phyloP scores from a whole-genome alignment of 2,329 filamentous ascomycete genomes.

The Aspergillus pseudotamarii region DNA sequence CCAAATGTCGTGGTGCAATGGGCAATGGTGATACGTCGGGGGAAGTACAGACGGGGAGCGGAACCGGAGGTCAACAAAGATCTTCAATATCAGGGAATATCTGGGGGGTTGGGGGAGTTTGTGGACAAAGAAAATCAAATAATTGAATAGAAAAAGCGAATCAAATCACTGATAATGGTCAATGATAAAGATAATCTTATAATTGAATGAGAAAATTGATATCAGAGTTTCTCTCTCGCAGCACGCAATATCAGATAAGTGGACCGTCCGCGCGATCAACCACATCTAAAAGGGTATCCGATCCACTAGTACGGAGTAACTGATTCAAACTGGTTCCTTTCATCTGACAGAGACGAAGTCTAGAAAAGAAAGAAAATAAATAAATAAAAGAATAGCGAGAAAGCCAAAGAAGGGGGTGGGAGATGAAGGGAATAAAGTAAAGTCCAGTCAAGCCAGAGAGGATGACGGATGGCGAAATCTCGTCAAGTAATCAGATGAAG shows the following conservation, averaged over 20 bases:
- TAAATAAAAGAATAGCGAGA: background rate
- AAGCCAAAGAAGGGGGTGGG: background rate
- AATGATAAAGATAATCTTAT: slow-evolving; percentile 6
- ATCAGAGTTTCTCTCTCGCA: slow-evolving; percentile 2
- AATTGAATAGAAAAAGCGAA: background rate
- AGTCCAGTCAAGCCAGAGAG: background rate
- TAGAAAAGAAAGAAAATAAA: background rate
- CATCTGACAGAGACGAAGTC: background rate
- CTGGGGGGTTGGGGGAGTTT: background rate
- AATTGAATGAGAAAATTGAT: slow-evolving; percentile 3
- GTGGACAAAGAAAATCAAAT: background rate
- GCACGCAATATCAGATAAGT: slow-evolving; percentile 4
- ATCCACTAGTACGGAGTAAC: background rate
- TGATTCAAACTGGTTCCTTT: no score
- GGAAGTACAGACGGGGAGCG: slow-evolving; percentile 21
- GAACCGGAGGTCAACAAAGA: slow-evolving; percentile 19
- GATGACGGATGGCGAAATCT: background rate
- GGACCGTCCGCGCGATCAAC: slow-evolving; percentile 2
- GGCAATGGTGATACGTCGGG: slow-evolving; percentile 10
- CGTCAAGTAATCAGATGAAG: slow-evolving; percentile 12
- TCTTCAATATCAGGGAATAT: background rate
- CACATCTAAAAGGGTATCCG: background rate
- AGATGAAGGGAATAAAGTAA: background rate
- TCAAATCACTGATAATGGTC: slow-evolving; percentile 4
- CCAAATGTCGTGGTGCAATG: slow-evolving; percentile 1